These are phyloP conservation scores for Lyophyllum atratum DNA, from an alignment of 768 basidiomycete species.

Conservation along the genomic window DNA sequence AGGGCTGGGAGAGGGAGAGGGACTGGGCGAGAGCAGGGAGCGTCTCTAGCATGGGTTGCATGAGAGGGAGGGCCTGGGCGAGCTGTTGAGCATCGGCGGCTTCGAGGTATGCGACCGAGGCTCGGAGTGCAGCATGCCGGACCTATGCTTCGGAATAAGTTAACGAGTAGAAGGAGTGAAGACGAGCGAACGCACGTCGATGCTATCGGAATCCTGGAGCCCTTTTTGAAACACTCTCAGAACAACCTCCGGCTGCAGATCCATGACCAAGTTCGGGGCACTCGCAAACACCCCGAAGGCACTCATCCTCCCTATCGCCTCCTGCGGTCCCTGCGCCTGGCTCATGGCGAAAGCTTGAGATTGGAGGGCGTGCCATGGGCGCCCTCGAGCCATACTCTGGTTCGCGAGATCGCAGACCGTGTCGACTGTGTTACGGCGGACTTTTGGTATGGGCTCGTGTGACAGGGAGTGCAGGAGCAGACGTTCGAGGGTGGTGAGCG, in stretches of 20 bases:
- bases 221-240: constrained; percentile 67
- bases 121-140: constrained; percentile 69
- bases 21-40: constrained; percentile 16
- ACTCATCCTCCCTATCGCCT: constrained; percentile 32
- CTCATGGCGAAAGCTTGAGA: constrained; percentile 71
- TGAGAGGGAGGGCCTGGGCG: constrained; percentile 22
- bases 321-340: constrained; percentile 24
- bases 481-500: constrained; percentile 68
- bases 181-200: background rate
- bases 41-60: background rate
- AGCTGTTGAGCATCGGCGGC: constrained; percentile 79
- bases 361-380: constrained; percentile 84
- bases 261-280: constrained; percentile 69
- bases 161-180: background rate
- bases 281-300: background rate
- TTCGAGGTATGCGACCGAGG: constrained; percentile 47
- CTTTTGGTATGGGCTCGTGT: constrained; percentile 57
- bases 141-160: constrained; percentile 55
- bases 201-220: constrained; percentile 53
- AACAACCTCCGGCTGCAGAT: constrained; percentile 72
- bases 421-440: constrained; percentile 72
- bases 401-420: constrained; percentile 77
- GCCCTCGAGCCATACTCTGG: constrained; percentile 69
- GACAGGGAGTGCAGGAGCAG: constrained; percentile 70
- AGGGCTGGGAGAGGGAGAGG: constrained; percentile 5